Conservation (phyloP, 2,329 filamentous ascomycete species). For the Pseudogymnoascus sp. region DNA sequence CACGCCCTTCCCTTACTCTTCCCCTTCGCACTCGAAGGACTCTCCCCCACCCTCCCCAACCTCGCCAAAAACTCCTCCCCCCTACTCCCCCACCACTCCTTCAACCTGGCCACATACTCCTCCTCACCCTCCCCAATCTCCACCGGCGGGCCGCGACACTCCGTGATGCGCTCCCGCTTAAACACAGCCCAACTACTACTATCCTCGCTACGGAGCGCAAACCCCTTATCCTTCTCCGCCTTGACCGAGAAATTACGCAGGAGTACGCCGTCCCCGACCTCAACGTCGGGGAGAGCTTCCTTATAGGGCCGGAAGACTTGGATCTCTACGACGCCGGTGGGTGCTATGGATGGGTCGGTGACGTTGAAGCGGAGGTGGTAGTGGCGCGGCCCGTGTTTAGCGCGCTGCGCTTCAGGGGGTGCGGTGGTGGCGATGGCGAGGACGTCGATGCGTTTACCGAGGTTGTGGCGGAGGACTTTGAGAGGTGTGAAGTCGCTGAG, state of each 20-base stretch:
- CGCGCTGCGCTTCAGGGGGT: conserved; percentile 44
- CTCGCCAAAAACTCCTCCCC: conserved; percentile 3
- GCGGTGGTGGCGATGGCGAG: conserved; percentile 46
- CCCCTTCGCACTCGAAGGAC: neutral
- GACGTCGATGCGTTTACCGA: conserved; percentile 44
- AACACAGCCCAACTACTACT: conserved; percentile 56
- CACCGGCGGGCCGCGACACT: conserved; percentile 53
- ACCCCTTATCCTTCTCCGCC: conserved; percentile 46
- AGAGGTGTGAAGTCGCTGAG: conserved; percentile 47
- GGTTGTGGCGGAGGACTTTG: conserved; percentile 42
- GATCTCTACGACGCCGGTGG: conserved; percentile 43
- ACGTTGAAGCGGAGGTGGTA: conserved; percentile 52
- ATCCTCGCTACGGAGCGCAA: conserved; percentile 42
- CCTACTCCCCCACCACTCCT: conserved; percentile 34
- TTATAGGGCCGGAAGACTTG: conserved; percentile 52
- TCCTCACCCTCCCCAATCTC: conserved; percentile 46
- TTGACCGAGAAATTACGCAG: conserved; percentile 49
- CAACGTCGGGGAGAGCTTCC: conserved; percentile 46
- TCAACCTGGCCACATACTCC: conserved; percentile 41
- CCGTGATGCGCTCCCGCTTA: conserved; percentile 31
- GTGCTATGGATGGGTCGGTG: conserved; percentile 47
- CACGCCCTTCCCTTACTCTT: neutral
- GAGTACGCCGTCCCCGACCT: conserved; percentile 49
- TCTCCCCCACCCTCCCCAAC: neutral
- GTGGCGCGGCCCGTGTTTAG: conserved; percentile 50